Base-by-base conservation (phyloP, 2,329 filamentous ascomycete genomes). In the Emmonsiellopsis sp. region DNA sequence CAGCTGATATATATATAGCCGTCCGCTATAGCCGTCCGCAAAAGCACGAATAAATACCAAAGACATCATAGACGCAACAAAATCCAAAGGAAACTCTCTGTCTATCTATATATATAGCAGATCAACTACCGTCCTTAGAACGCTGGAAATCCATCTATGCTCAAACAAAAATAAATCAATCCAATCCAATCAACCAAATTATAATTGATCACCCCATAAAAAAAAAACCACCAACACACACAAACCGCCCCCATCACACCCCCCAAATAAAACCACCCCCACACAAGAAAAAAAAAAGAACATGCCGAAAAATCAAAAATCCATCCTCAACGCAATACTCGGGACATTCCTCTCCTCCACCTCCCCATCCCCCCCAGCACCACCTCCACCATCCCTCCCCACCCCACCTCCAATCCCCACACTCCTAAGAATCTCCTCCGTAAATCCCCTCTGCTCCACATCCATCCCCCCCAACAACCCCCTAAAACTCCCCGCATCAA, bases 251-350 rank as follows among this genome's bases (percentile, higher is more conserved):
- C 17, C n/a, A 48, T 42, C 27, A 37, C n/a, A 37, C 14, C 37
- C n/a, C 37, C 14, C 31, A 14, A 42, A 46, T 6, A 33, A 51
- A 43, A 36, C 11, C 34, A 27, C 6, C 44, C 33, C n/a, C 43
- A 37, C 49, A 33, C 46, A 48, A 33, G 36, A n/a, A 34, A 42
- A n/a, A 33, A 42, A 5, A 14, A 32, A 27, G 17, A 17, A 17
- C 17, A 36, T 21, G 49, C 44, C 36, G n/a, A 7, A 43, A 17
- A 34, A 71, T 85, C 58, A 88, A 78, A 98, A 97, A 69, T 95
- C 79, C 87, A 97, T 94, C 78, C 94, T 93, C 65, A 98, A 71
- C 52, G 89, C 89, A 77, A 98, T 98, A 58, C 77, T 93, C 10
- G 93, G 93, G 69, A 77, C 74, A 43, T 69, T 74, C 48, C 74